Evolutionary conservation across 257 asterid species (phyloP).

Genomic region (Solanum chiquidenum): DNA sequence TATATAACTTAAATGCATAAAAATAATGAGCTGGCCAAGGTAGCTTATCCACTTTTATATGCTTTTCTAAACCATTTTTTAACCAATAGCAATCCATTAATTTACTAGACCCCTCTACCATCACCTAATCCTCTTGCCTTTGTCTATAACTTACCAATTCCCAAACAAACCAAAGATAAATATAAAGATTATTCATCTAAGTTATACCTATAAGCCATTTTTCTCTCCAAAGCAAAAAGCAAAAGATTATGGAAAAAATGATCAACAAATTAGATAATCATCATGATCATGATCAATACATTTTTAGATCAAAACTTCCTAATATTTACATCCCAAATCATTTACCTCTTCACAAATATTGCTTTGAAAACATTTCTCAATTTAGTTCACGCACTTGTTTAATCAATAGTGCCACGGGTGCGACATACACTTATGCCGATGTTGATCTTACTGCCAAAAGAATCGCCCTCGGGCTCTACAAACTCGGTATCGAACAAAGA

Average conservation of each 20-base stretch:
- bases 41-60: background rate
- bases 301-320: conserved; percentile 32
- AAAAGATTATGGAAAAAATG: background rate
- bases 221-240: background rate
- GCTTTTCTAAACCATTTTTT: background rate
- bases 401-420: conserved; percentile 16
- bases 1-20: background rate
- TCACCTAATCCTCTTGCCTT: background rate
- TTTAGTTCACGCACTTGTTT: conserved; percentile 21
- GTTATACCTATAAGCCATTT: background rate
- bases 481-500: conserved; percentile 14
- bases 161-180: background rate
- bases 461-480: conserved; percentile 14
- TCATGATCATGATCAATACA: background rate
- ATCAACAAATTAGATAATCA: background rate
- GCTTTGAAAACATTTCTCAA: conserved; percentile 19
- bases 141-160: background rate
- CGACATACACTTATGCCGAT: conserved; percentile 3
- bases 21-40: background rate
- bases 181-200: background rate
- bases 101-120: background rate
- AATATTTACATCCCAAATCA: conserved; percentile 27
- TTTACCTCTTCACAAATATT: conserved; percentile 22
- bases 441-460: conserved; percentile 18
- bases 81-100: background rate